Evolutionary conservation across 495 filamentous ascomycete species (phyloP).

Genomic region (Pseudomonodictys pantanalensis): DNA sequence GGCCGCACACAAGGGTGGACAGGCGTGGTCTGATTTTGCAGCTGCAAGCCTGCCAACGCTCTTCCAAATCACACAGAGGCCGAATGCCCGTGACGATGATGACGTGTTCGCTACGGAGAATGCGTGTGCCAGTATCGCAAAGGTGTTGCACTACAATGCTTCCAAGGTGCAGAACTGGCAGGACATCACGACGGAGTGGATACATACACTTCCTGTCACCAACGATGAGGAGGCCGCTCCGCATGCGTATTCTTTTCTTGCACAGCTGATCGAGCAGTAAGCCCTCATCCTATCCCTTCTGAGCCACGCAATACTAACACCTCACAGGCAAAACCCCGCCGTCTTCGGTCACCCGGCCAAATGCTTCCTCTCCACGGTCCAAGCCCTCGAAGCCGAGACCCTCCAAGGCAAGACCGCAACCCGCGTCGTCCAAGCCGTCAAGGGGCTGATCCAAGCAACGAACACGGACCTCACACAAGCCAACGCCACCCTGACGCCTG

Average conservation of each 20-base stretch:
- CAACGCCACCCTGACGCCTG: slow-evolving; percentile 65
- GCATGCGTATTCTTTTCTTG: slow-evolving; percentile 90
- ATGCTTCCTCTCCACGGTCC: slow-evolving; percentile 76
- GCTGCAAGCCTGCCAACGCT: slow-evolving; percentile 73
- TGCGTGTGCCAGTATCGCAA: slow-evolving; percentile 92
- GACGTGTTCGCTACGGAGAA: slow-evolving; percentile 98
- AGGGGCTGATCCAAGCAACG: slow-evolving; percentile 66
- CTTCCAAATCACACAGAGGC: slow-evolving; percentile 76
- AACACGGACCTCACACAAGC: slow-evolving; percentile 68
- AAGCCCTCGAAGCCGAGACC: slow-evolving; percentile 86
- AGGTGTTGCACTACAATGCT: slow-evolving; percentile 86
- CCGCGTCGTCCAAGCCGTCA: slow-evolving; percentile 69
- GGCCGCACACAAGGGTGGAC: slow-evolving; percentile 87
- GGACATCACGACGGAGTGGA: slow-evolving; percentile 73
- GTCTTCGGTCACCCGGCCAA: slow-evolving; percentile 69
- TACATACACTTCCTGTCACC: slow-evolving; percentile 82
- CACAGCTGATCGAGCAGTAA: slow-evolving; percentile 90
- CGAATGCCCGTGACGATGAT: slow-evolving; percentile 81
- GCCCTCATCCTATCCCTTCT: slow-evolving; percentile 33
- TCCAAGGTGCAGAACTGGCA: slow-evolving; percentile 69
- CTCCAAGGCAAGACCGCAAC: slow-evolving; percentile 76
- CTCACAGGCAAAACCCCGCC: slow-evolving; percentile 75
- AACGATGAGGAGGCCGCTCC: slow-evolving; percentile 98
- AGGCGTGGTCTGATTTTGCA: slow-evolving; percentile 78
- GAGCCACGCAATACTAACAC: slow-evolving; percentile 3